A percentile compares a stretch with the other conserved stretches of the same genome.
phyloP scores from a whole-genome alignment of 2,329 filamentous ascomycete species.

The Aureobasidium mangrovei region DNA sequence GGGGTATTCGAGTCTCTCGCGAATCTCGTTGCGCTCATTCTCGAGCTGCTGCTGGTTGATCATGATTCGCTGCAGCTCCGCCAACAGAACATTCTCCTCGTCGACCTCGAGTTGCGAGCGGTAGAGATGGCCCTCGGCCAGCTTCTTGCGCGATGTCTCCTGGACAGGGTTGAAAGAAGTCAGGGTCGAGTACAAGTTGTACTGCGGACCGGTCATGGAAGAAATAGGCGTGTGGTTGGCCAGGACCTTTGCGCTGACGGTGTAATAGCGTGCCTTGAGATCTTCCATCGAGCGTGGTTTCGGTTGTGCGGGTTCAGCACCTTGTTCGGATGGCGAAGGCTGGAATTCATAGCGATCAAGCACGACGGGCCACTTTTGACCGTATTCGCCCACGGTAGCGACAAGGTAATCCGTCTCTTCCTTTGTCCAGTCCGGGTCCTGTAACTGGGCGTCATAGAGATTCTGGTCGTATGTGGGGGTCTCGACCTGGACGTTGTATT shows the following conservation, averaged over 20 bases:
- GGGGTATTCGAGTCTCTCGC: constrained; percentile 77
- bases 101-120: constrained; percentile 79
- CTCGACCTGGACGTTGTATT: constrained; percentile 75
- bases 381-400: constrained; percentile 63
- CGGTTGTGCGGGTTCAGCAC: constrained; percentile 16
- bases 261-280: constrained; percentile 84
- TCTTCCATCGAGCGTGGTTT: constrained; percentile 71
- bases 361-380: constrained; percentile 83
- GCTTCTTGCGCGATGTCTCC: constrained; percentile 73
- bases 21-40: constrained; percentile 79
- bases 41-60: constrained; percentile 78
- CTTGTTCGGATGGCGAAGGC: constrained; percentile 22
- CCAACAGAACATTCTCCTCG: constrained; percentile 81
- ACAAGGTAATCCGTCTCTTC: constrained; percentile 93
- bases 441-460: constrained; percentile 69
- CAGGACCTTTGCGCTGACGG: constrained; percentile 74
- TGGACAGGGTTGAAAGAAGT: constrained; percentile 73
- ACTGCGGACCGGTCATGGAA: constrained; percentile 82
- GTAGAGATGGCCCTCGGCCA: constrained; percentile 69
- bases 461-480: constrained; percentile 78
- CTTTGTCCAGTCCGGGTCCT: constrained; percentile 72
- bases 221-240: constrained; percentile 68
- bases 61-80: constrained; percentile 87
- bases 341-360: constrained; percentile 85
- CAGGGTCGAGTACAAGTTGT: constrained; percentile 74